Percentiles rank a stretch among this genome's conserved stretches.
phyloP scores from a whole-genome alignment of 73 alveolate genomes.

The Paramecium sonneborni region DNA sequence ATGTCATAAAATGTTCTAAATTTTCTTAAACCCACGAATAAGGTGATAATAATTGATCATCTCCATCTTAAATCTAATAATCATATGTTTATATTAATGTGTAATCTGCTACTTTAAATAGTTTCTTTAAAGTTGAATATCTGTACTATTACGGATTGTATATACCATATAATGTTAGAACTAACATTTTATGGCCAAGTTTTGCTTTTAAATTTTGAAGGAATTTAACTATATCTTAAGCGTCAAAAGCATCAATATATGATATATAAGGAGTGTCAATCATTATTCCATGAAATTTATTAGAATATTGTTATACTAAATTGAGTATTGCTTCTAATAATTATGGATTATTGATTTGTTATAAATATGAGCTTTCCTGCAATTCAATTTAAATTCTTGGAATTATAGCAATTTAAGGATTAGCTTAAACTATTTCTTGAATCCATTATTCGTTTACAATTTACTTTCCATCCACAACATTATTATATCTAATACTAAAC shows the following conservation, averaged over 20 bases:
- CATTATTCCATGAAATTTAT: background rate
- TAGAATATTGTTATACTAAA: background rate
- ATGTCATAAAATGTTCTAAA: background rate
- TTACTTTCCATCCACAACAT: background rate
- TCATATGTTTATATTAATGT: background rate
- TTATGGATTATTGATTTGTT: background rate
- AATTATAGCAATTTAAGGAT: background rate
- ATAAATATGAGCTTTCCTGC: background rate
- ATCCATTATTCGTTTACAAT: background rate
- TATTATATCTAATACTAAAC: background rate
- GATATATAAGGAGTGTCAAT: background rate
- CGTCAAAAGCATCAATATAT: background rate
- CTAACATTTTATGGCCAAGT: background rate
- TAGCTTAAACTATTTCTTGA: background rate
- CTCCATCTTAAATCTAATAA: background rate
- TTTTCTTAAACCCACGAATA: background rate
- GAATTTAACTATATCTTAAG: background rate
- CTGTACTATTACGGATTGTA: background rate
- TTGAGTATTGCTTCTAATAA: background rate
- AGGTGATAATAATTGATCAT: background rate
- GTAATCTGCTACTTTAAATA: background rate
- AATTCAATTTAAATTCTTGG: background rate
- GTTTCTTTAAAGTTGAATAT: background rate
- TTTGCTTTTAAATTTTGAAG: background rate
- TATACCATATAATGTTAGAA: background rate